phyloP scores from a whole-genome alignment of 2,329 filamentous ascomycete species.

The Fusarium aywerte region DNA sequence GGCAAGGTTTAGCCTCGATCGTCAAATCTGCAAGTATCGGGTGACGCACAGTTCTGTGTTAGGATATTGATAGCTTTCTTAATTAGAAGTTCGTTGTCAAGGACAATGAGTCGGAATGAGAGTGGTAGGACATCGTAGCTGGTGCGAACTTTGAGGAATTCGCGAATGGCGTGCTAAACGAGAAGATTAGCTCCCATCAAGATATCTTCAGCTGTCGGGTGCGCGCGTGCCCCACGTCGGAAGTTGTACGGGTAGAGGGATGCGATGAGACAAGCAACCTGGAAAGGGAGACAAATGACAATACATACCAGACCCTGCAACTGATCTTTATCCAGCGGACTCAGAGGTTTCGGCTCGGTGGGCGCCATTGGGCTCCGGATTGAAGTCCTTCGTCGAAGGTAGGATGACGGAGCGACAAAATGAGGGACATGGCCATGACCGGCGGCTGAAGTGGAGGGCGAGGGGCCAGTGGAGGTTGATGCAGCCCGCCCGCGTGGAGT shows the following conservation, averaged over 20 bases:
- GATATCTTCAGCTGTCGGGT: constrained; percentile 9
- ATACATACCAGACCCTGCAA: constrained; percentile 77
- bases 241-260: constrained; percentile 33
- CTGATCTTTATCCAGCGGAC: constrained; percentile 78
- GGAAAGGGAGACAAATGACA: constrained; percentile 10
- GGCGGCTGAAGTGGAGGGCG: constrained; percentile 39
- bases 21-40: constrained; percentile 2
- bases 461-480: constrained; percentile 37
- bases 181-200: constrained; percentile 24
- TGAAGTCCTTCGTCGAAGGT: constrained; percentile 58
- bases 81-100: constrained; percentile 94
- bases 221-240: constrained; percentile 34
- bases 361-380: constrained; percentile 51
- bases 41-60: constrained; percentile 84
- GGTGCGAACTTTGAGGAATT: constrained; percentile 94
- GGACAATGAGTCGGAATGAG: constrained; percentile 93
- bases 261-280: constrained; percentile 3
- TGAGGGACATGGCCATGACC: constrained; percentile 57
- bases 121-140: constrained; percentile 98
- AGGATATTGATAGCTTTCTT: constrained; percentile 97
- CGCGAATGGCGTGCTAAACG: constrained; percentile 83
- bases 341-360: constrained; percentile 59
- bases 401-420: constrained; percentile 70
- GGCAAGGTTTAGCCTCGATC: constrained; percentile 30
- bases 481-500: constrained; percentile 38